Conservation (phyloP, 352 stramenopile species). For the Sclerospora graminicola region DNA sequence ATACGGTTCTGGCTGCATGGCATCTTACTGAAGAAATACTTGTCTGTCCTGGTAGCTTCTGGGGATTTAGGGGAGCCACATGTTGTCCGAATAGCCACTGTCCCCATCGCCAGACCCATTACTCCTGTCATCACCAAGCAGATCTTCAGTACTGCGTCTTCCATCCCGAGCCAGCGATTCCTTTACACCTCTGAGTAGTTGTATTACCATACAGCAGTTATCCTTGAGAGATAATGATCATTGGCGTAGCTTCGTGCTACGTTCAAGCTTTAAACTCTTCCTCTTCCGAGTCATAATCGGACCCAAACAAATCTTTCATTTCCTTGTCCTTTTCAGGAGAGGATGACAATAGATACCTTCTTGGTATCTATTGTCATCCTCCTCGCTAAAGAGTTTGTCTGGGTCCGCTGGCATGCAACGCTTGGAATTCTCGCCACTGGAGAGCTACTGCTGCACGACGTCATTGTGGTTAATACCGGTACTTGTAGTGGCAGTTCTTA, state of each 20-base stretch:
- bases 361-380: constrained; percentile 17
- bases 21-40: constrained; percentile 73
- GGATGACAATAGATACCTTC: constrained; percentile 2
- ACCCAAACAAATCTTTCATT: constrained; percentile 85
- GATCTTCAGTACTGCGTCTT: constrained; percentile 30
- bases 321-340: constrained; percentile 49
- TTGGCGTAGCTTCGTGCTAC: constrained; percentile 3
- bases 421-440: no score
- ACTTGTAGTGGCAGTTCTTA: no score
- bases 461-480: no score
- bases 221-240: neutral
- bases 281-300: constrained; percentile 83
- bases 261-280: constrained; percentile 85
- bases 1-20: constrained; percentile 73
- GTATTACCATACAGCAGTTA: constrained; percentile 4
- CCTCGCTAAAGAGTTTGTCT: constrained; percentile 53
- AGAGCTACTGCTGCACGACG: no score
- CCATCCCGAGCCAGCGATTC: constrained; percentile 68
- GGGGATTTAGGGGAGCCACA: constrained; percentile 73
- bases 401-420: no score
- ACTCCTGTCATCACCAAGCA: constrained; percentile 34
- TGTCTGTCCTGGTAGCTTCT: constrained; percentile 44
- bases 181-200: constrained; percentile 59
- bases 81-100: constrained; percentile 33
- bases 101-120: constrained; percentile 17